Conservation (phyloP, 139 green algal genomes). For the Pycnococcus provasolii region DNA sequence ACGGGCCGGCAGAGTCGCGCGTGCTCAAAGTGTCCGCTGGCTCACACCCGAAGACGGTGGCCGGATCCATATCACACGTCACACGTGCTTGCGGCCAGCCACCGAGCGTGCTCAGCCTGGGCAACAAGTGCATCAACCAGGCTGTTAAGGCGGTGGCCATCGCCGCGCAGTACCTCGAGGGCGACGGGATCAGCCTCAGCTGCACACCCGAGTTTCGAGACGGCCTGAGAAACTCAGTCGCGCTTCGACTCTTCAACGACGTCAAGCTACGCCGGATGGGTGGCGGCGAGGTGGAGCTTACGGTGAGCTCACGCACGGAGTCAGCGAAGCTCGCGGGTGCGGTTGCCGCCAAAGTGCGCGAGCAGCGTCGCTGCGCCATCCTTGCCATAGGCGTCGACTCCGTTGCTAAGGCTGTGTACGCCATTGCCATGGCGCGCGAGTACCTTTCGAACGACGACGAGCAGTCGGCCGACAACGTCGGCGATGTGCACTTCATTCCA, state of each 20-base stretch:
- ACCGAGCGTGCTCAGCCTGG: conserved; percentile 4
- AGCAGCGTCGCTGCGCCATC: not conserved
- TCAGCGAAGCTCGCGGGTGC: not conserved
- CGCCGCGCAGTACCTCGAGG: not conserved
- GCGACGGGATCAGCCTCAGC: not conserved
- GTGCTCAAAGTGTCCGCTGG: not conserved
- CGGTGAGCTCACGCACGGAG: not conserved
- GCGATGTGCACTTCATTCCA: conserved; percentile 1
- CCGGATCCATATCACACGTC: conserved; percentile 1
- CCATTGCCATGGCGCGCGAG: conserved; percentile 1
- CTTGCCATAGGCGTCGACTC: not conserved
- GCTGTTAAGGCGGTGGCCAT: conserved; percentile 16
- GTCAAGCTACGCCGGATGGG: too few relatives aligned
- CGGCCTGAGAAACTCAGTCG: too few relatives aligned
- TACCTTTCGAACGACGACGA: conserved; percentile 5
- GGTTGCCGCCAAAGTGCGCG: conserved; percentile 12
- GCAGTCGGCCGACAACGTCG: not conserved
- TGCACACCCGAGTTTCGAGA: conserved; percentile 8
- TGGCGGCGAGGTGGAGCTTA: not conserved
- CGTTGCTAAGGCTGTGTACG: conserved; percentile 4
- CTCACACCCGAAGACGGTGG: conserved; percentile 12
- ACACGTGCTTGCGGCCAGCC: not conserved
- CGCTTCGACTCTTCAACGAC: too few relatives aligned
- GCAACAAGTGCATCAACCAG: conserved; percentile 10
- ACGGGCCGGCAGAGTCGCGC: not conserved